Percentiles rank a stretch among this genome's conserved stretches.
Evolutionary conservation across 1,284 basidiomycete genomes (phyloP).

Genomic region (Polyporus tsugae): DNA sequence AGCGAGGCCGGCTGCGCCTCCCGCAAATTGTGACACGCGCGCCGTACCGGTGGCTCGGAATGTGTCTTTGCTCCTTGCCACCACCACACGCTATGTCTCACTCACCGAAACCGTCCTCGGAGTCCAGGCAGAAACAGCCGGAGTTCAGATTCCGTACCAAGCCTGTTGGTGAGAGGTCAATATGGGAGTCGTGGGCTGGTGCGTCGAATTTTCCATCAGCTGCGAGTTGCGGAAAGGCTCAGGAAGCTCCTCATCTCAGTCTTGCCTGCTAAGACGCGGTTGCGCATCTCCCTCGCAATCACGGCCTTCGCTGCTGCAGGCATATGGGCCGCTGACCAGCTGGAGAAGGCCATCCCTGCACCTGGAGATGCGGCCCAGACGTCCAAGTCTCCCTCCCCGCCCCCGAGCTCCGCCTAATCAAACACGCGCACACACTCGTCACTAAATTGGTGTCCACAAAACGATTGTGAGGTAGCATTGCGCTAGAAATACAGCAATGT

Average conservation of each 20-base stretch:
- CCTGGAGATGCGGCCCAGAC: constrained; percentile 11
- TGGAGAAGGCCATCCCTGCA: constrained; percentile 56
- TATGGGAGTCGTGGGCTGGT: constrained; percentile 49
- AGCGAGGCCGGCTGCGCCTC: constrained; percentile 4
- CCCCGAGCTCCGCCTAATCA: background rate
- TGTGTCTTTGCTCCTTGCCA: constrained; percentile 16
- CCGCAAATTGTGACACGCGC: constrained; percentile 8
- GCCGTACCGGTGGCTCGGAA: background rate
- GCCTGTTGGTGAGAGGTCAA: constrained; percentile 36
- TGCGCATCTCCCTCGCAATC: constrained; percentile 63
- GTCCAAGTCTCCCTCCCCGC: background rate
- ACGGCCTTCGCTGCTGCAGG: constrained; percentile 62
- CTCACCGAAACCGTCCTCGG: constrained; percentile 12
- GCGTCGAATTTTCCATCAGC: constrained; percentile 5
- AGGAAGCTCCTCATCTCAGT: constrained; percentile 45
- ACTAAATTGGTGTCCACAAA: background rate
- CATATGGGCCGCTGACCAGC: constrained; percentile 60
- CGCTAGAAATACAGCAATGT: constrained; percentile 24
- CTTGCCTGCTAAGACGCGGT: constrained; percentile 65
- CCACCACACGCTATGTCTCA: constrained; percentile 23
- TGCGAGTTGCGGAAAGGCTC: background rate
- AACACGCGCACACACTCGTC: background rate
- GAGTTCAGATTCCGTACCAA: constrained; percentile 32
- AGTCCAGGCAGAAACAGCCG: constrained; percentile 17
- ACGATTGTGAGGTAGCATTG: constrained; percentile 26